Evolutionary conservation across 129 eudicot genomes (phyloP).

Genomic region (Ambrosia trifida): DNA sequence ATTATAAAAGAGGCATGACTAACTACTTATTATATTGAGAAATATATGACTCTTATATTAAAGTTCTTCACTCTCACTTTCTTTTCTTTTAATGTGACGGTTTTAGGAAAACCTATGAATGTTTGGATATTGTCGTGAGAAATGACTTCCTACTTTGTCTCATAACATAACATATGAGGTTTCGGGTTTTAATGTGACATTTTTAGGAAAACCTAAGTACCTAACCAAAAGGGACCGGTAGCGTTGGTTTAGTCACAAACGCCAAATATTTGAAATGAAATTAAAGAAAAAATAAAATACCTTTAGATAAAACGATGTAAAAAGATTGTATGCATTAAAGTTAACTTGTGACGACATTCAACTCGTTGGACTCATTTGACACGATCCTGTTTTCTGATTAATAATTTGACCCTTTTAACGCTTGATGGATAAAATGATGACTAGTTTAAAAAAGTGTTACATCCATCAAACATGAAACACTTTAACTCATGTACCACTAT

Average conservation of each 20-base stretch:
- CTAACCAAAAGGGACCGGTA: neutral
- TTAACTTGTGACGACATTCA: no score
- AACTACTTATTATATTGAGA: no score
- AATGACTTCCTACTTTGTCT: no score
- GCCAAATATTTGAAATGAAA: neutral
- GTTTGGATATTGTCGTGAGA: no score
- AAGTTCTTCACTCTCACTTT: no score
- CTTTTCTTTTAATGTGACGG: no score
- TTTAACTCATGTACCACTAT: constrained; percentile 29
- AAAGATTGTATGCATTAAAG: neutral
- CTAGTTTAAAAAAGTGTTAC: constrained; percentile 19
- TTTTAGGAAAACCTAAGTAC: no score
- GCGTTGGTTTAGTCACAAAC: neutral
- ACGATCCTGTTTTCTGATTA: neutral
- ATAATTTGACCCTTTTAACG: constrained; percentile 19
- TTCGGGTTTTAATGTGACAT: no score
- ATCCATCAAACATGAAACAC: constrained; percentile 37
- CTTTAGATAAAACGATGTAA: neutral
- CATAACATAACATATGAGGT: no score
- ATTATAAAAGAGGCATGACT: no score
- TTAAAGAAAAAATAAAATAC: neutral
- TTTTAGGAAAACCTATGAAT: no score
- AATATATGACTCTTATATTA: no score
- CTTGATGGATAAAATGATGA: constrained; percentile 22
- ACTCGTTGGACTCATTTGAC: neutral